These are phyloP conservation scores for Aspergillus cejpii DNA, from an alignment of 2,329 filamentous ascomycete species.

Conservation along the genomic window DNA sequence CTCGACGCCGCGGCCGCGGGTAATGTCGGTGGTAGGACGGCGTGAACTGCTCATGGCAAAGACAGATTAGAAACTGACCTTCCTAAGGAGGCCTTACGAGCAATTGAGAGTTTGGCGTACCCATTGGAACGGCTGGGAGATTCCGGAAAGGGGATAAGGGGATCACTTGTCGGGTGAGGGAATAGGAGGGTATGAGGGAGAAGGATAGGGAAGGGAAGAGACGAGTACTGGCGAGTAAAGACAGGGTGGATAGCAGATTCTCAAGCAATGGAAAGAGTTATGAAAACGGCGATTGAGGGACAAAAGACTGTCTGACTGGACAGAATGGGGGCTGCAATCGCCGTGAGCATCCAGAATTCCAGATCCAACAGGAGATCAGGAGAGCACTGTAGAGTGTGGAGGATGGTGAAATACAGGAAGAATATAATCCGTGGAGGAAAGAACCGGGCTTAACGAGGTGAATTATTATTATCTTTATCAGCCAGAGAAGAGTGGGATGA, in stretches of 20 bases:
- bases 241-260: background rate
- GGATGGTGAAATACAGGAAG: slow-evolving; percentile 4
- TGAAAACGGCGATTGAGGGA: background rate
- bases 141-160: background rate
- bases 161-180: slow-evolving; percentile 2
- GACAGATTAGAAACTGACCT: background rate
- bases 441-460: background rate
- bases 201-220: background rate
- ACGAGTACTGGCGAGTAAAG: background rate
- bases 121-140: slow-evolving; percentile 12
- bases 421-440: slow-evolving; percentile 5
- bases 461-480: background rate
- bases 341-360: slow-evolving; percentile 1
- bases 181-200: background rate
- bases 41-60: slow-evolving; percentile 25
- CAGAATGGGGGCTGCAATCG: background rate
- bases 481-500: slow-evolving; percentile 13
- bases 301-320: background rate
- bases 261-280: background rate
- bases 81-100: background rate
- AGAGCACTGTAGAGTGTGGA: slow-evolving; percentile 2
- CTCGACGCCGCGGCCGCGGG: slow-evolving; percentile 22
- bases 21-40: slow-evolving; percentile 21
- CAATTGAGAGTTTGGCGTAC: slow-evolving; percentile 9
- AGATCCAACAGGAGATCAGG: slow-evolving; percentile 3